Percentiles rank a stretch among this genome's conserved stretches.
These are phyloP conservation scores for Paramecium bursaria DNA, from an alignment of 73 alveolate species.

Conservation along the genomic window DNA sequence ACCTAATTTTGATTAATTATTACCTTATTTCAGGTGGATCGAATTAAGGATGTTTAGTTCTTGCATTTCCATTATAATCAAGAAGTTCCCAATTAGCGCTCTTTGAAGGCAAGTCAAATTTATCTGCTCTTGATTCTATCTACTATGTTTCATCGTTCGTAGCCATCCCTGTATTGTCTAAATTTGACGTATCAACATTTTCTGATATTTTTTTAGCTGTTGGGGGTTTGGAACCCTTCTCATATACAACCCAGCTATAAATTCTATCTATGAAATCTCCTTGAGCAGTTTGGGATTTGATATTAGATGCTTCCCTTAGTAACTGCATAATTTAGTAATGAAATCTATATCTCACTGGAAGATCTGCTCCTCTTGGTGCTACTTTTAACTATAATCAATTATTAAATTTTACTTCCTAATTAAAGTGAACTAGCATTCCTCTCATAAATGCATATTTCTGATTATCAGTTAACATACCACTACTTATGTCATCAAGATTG, in stretches of 20 bases:
- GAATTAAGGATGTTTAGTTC: slow-evolving; percentile 53
- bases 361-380: neutral
- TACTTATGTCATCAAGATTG: slow-evolving; percentile 21
- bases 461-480: slow-evolving; percentile 11
- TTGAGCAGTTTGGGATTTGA: neutral
- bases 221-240: neutral
- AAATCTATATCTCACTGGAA: slow-evolving; percentile 26
- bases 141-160: slow-evolving; percentile 7
- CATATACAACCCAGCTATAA: neutral
- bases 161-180: neutral
- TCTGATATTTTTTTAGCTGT: neutral
- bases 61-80: slow-evolving; percentile 51
- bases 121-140: neutral
- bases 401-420: slow-evolving; percentile 1
- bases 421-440: neutral
- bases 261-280: neutral
- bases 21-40: slow-evolving; percentile 67
- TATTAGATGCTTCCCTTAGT: slow-evolving; percentile 20
- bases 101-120: slow-evolving; percentile 20
- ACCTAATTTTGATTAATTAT: neutral
- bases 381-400: neutral
- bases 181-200: neutral
- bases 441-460: neutral
- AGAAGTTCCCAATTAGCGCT: neutral
- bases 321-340: slow-evolving; percentile 18